Percentiles rank a stretch among this genome's conserved stretches.
Conservation (phyloP, 345 rosid genomes). For the Noccaea bulbosa region DNA sequence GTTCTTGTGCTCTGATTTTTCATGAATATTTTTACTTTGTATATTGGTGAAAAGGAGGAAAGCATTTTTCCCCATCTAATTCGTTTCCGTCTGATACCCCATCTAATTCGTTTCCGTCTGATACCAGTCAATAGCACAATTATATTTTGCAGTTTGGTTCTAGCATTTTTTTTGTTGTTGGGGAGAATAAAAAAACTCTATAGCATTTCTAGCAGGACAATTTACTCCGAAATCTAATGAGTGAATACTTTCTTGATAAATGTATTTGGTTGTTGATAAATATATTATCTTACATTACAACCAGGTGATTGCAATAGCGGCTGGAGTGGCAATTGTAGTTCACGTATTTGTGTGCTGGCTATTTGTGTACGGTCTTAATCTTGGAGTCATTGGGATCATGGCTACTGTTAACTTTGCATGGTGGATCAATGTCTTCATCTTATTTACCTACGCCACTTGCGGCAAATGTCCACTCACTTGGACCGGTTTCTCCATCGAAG, state of each 20-base stretch:
- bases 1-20: neutral
- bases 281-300: neutral
- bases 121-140: neutral
- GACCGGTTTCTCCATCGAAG: slow-evolving; percentile 79
- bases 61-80: slow-evolving; percentile 10
- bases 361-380: slow-evolving; percentile 53
- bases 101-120: neutral
- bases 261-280: neutral
- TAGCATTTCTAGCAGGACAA: neutral
- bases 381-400: slow-evolving; percentile 65
- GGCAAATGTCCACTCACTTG: slow-evolving; percentile 49
- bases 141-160: neutral
- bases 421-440: slow-evolving; percentile 65
- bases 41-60: neutral
- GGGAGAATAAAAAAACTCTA: too few relatives aligned
- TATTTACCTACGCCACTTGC: slow-evolving; percentile 45
- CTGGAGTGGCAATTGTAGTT: slow-evolving; percentile 52
- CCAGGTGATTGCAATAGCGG: slow-evolving; percentile 59
- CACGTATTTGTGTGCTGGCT: slow-evolving; percentile 68
- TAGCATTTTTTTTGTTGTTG: neutral
- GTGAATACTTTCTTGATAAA: neutral
- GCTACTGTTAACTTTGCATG: slow-evolving; percentile 64
- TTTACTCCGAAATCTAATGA: neutral
- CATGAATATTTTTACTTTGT: neutral
- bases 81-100: neutral